These are phyloP conservation scores for Endoconidiophora laricicola DNA, from an alignment of 2,329 filamentous ascomycete genomes.

Conservation along the genomic window DNA sequence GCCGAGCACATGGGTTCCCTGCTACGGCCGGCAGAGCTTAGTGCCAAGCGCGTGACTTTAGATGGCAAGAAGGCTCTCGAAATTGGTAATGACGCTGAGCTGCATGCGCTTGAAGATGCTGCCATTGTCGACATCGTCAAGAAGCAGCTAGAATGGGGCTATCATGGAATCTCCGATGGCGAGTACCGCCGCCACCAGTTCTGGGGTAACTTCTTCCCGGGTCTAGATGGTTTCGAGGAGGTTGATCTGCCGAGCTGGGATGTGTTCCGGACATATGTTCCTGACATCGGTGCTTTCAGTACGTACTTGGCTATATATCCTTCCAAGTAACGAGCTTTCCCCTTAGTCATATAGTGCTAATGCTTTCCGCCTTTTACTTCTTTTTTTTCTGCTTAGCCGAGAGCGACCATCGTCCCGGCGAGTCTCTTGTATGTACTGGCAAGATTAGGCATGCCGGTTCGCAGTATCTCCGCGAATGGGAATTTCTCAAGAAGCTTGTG, in stretches of 20 bases:
- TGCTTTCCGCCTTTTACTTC: background rate
- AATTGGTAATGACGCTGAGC: constrained; percentile 22
- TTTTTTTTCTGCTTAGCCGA: background rate
- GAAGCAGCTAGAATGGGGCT: constrained; percentile 44
- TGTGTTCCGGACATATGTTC: constrained; percentile 22
- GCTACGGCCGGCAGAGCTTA: constrained; percentile 38
- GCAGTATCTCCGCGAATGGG: constrained; percentile 28
- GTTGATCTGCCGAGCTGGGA: constrained; percentile 25
- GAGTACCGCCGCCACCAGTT: constrained; percentile 43
- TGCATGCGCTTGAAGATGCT: constrained; percentile 39
- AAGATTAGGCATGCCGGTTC: constrained; percentile 27
- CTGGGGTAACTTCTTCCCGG: constrained; percentile 32
- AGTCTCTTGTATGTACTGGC: constrained; percentile 24
- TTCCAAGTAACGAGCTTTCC: too few species aligned
- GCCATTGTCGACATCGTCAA: constrained; percentile 49
- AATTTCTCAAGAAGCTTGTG: constrained; percentile 25
- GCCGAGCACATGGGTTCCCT: constrained; percentile 63
- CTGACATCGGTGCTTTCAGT: constrained; percentile 23
- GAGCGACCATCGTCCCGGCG: constrained; percentile 18
- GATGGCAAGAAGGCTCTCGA: constrained; percentile 12
- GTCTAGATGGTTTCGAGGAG: constrained; percentile 24
- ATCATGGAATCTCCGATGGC: constrained; percentile 49
- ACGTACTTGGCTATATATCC: background rate
- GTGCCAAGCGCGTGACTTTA: constrained; percentile 12
- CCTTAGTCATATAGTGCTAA: background rate